Percentiles rank a stretch among this genome's conserved stretches.
phyloP scores from a whole-genome alignment of 2,329 filamentous ascomycete species.

The Fusarium poae region DNA sequence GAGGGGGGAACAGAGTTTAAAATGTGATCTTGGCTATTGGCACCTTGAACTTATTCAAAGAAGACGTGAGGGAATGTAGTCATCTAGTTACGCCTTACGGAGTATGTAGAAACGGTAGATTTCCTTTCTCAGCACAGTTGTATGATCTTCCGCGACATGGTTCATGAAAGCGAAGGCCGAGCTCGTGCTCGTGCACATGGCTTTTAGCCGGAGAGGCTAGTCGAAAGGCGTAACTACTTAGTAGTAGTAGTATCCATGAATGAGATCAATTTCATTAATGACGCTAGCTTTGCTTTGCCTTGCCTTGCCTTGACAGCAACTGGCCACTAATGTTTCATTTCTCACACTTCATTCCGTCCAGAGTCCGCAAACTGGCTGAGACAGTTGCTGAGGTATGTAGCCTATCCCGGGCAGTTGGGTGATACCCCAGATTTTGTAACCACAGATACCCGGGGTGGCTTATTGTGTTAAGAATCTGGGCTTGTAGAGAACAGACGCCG shows the following conservation, averaged over 20 bases:
- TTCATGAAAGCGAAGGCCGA: conserved; percentile 1
- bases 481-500: conserved; percentile 3
- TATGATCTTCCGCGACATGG: background rate
- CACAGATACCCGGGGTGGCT: conserved; percentile 5
- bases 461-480: background rate
- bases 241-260: background rate
- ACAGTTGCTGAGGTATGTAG: background rate
- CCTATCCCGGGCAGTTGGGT: conserved; percentile 6
- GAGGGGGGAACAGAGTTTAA: conserved; percentile 14
- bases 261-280: conserved; percentile 1
- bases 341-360: background rate
- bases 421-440: conserved; percentile 28
- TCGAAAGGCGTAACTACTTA: background rate
- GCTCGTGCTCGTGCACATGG: conserved; percentile 5
- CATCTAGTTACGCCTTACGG: background rate
- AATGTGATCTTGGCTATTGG: conserved; percentile 1
- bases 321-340: conserved; percentile 14
- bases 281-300: background rate
- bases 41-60: background rate
- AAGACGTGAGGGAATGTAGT: background rate
- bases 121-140: background rate
- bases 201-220: conserved; percentile 23
- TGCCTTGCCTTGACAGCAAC: background rate
- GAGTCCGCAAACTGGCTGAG: conserved; percentile 6
- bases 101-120: background rate